Base-by-base conservation (phyloP, 176 grass and related monocot genomes). In the Thinopyrum elongatum region DNA sequence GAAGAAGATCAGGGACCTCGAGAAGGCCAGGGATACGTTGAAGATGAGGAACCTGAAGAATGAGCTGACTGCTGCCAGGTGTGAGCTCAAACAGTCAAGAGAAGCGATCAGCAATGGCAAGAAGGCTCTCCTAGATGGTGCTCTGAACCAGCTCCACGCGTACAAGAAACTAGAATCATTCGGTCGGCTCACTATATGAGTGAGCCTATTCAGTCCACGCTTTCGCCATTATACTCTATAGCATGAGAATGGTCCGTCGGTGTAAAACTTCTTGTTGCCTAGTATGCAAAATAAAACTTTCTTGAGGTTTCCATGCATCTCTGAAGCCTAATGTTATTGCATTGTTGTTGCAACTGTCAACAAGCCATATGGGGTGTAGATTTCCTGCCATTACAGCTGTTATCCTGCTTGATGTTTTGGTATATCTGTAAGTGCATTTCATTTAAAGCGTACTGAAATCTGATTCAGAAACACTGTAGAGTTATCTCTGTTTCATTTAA, bases 11-110 rank as follows among this genome's bases (percentile, higher is more conserved):
- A 81, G 27, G 47, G 77, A n/a, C 13, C 77, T 61, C n/a, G 3
- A 66, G 6, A 66, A 66, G 64, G 64, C 21, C 26, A 86, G 79
- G 53, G 79, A 90, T n/a, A 66, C 17, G 29, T 31, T 86, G 79
- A 90, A 78, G 41, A 65, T 82, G 5, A 77, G 39, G 42, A 44
- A 44, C 11, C 42, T 44, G 42, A 44, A 44, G 42, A 44, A 44
- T 44, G 42, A 44, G 42, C n/a, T 86, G 63, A 8, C 49, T 63
- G 79, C 64, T 31, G 72, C 68, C 49, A 90, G 70, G 38, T 17
- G 23, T 82, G 28, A 86, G 38, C 53, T 90, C n/a, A 81, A 64
- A 81, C 70, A 85, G 42, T 85, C 82, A 58, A 61, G 27, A 30
- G 21, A 70, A 53, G 71, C 36, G 63, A 53, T 90, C 16, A 28